Evolutionary conservation across 352 stramenopile species (phyloP), one percentile per base, ranked within the genome.

Genomic region (Pythium myriotylum): DNA sequence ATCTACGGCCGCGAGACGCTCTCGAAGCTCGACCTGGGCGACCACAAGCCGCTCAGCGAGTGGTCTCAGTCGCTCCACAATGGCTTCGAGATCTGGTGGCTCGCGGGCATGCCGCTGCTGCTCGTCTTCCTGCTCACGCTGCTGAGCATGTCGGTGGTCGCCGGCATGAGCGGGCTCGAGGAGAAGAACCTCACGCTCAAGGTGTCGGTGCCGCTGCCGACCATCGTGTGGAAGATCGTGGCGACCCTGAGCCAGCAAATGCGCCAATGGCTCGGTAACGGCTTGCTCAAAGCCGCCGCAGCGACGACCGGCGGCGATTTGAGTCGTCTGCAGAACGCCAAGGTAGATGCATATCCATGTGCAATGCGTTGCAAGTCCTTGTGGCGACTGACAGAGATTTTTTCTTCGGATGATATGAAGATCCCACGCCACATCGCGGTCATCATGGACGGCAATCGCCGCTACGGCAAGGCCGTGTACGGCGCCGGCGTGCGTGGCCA

Each of bases 361-460:
- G n/a, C n/a, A n/a, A n/a, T n/a, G n/a, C n/a, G n/a, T n/a, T n/a
- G n/a, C n/a, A n/a, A n/a, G n/a, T n/a, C n/a, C n/a, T n/a, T 6
- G 6, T n/a, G 13, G 3, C 16, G 46, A 40, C 46, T 52, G 46
- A 52, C 17, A 5, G 8, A 3, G 52, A 59, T 13, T 32, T 23
- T 2, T 19, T 13, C n/a, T n/a, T n/a, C 56, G 22, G 14, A 23
- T 22, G 20, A 6, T 47, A 10, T 33, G 13, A 35, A 91, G 71
- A 83, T 91, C 40, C 86, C 86, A 1, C 68, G 76, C 10, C 96
- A 99, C 55, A 88, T 99, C 19, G 96, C 94, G 0, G 89, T 98
- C 50, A 98, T 99, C 63, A 98, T 98, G 80, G 96, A 99, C 63
- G 96, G 96, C 37, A 99, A 99, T 67, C 88, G 93, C 32, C 89